Conservation (phyloP, 495 filamentous ascomycete genomes). For the Penicillium lividum region DNA sequence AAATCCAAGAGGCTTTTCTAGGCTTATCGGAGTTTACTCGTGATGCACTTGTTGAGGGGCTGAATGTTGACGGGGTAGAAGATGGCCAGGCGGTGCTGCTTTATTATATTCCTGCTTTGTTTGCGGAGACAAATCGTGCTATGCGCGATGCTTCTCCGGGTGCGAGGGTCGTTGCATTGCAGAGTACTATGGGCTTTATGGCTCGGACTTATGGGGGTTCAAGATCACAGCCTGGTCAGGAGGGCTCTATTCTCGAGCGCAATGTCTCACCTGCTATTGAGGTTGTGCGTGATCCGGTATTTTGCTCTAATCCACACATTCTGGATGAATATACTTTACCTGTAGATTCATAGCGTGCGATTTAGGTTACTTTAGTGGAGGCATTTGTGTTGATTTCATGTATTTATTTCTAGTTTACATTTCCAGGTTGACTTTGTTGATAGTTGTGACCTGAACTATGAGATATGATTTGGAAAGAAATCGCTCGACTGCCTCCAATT, state of each 20-base stretch:
- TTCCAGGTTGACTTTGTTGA: neutral
- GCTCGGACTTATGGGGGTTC: constrained; percentile 15
- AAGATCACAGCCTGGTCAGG: constrained; percentile 1
- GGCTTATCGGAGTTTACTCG: constrained; percentile 3
- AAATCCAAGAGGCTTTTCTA: constrained; percentile 19
- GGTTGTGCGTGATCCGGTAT: constrained; percentile 13
- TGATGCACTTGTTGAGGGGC: constrained; percentile 18
- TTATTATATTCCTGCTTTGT: constrained; percentile 27
- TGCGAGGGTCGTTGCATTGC: constrained; percentile 6
- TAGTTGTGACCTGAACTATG: neutral
- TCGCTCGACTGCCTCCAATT: too few relatives aligned
- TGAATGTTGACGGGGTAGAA: constrained; percentile 25
- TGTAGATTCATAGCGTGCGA: neutral
- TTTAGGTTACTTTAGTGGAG: neutral
- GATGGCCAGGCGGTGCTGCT: constrained; percentile 24
- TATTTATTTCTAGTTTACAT: neutral
- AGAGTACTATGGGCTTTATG: constrained; percentile 22
- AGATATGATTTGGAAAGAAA: neutral
- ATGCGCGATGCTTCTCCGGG: neutral
- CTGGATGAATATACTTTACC: constrained; percentile 12
- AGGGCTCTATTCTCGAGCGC: constrained; percentile 17
- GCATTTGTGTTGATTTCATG: neutral
- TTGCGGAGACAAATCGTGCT: constrained; percentile 1
- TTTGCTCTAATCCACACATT: constrained; percentile 15
- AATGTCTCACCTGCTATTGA: constrained; percentile 22